These are phyloP conservation scores for Huiozyma naganishii DNA, from an alignment of 805 yeast species.

Conservation along the genomic window DNA sequence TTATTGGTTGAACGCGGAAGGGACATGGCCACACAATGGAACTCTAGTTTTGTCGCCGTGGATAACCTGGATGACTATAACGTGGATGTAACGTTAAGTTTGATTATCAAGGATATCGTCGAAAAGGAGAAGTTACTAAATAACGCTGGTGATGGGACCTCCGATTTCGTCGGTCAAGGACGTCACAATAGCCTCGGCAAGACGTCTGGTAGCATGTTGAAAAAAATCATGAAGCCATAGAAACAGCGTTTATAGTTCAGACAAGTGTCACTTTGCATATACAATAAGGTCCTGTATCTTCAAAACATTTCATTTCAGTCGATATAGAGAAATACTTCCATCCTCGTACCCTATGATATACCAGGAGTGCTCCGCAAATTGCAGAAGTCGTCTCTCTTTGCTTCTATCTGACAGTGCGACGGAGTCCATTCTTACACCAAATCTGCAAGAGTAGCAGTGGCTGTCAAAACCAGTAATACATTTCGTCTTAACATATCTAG, in stretches of 20 bases:
- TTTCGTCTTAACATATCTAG: conserved; percentile 1
- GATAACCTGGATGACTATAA: conserved; percentile 41
- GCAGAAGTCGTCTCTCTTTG: conserved; percentile 10
- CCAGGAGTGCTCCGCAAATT: conserved; percentile 16
- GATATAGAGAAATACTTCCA: conserved; percentile 18
- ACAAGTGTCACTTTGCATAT: too few relatives aligned
- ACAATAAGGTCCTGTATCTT: neutral
- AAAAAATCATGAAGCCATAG: conserved; percentile 5
- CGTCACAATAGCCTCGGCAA: neutral
- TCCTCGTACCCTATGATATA: conserved; percentile 25
- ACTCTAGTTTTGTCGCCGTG: conserved; percentile 52
- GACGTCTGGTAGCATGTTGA: conserved; percentile 2
- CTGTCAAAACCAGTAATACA: neutral
- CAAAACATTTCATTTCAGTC: neutral
- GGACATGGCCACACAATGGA: conserved; percentile 49
- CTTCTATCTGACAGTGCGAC: neutral
- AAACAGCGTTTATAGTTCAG: neutral
- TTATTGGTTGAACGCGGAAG: conserved; percentile 46
- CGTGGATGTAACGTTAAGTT: conserved; percentile 46
- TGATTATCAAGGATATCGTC: conserved; percentile 49
- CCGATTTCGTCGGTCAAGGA: neutral
- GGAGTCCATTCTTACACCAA: neutral
- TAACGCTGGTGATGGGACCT: neutral
- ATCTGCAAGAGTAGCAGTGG: neutral
- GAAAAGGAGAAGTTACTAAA: conserved; percentile 31